Evolutionary conservation across 2,329 filamentous ascomycete genomes (phyloP), one percentile per base, ranked within the genome.

Genomic region (Botrytis galanthina): DNA sequence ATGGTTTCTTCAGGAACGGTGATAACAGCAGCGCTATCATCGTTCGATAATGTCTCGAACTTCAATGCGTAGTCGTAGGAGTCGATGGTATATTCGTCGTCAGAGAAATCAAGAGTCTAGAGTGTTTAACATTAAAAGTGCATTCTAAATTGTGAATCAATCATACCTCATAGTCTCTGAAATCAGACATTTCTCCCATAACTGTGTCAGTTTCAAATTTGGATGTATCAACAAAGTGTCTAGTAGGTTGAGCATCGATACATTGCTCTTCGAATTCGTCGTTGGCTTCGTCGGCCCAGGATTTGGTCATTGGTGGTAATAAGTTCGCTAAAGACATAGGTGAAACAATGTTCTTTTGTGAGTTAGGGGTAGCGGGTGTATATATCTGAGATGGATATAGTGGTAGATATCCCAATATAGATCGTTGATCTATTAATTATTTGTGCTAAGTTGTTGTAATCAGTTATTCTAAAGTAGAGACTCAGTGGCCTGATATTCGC

Each of bases 271-370:
- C 66, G 0, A 69, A 32, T 16, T 57, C 48, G 42, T 44, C 66
- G 37, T 69, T 69, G 66, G 54, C 37, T 69, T 69, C 66, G 20
- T 69, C 66, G 29, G 48, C 66, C 48, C 48, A 69, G 5, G 66
- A 69, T 57, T 42, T 57, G 18, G 66, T 57, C 51, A 69, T 29
- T 4, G 66, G 48, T 42, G 66, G 48, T 7, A 57, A 18, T 32
- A 69, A 37, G 6, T 18, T 69, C 66, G 66, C 66, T 69, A 69
- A 69, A 69, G 66, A 57, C 66, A 69, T 57, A 3, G 10, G n/a
- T 57, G n/a, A 16, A 20, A 26, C 6, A 37, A 18, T 42, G 32
- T 37, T 57, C 10, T 22, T 12, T n/a, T 18, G 35, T 57, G n/a
- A 42, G 39, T 57, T 26, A 32, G 37, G 18, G n/a, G 37, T 57